phyloP scores from a whole-genome alignment of 2,329 filamentous ascomycete genomes.

The Emergomyces orientalis region DNA sequence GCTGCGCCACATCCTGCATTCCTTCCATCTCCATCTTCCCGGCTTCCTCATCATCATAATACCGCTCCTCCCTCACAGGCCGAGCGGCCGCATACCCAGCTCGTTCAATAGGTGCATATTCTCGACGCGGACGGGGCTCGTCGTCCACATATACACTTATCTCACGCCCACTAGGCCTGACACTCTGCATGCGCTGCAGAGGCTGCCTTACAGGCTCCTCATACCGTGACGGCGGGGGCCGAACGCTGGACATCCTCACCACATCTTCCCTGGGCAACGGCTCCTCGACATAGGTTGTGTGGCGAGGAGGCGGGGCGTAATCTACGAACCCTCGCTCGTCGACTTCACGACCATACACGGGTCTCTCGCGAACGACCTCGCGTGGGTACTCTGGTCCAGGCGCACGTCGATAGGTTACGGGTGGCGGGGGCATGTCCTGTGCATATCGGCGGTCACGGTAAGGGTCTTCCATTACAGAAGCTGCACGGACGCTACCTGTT shows the following conservation, averaged over 20 bases:
- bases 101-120: slow-evolving; percentile 40
- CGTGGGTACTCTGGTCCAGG: slow-evolving; percentile 26
- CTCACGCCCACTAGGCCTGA: slow-evolving; percentile 33
- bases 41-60: slow-evolving; percentile 30
- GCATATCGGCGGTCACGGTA: slow-evolving; percentile 34
- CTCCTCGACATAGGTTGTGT: slow-evolving; percentile 51
- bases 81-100: slow-evolving; percentile 35
- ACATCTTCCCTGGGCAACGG: slow-evolving; percentile 49
- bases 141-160: slow-evolving; percentile 37
- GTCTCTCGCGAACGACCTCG: slow-evolving; percentile 24
- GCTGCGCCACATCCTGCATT: slow-evolving; percentile 24
- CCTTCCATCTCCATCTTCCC: slow-evolving; percentile 26
- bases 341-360: slow-evolving; percentile 25
- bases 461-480: slow-evolving; percentile 36
- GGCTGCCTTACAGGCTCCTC: slow-evolving; percentile 33
- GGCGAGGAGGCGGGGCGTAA: slow-evolving; percentile 27
- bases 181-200: slow-evolving; percentile 35
- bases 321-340: slow-evolving; percentile 34
- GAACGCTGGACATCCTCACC: slow-evolving; percentile 49
- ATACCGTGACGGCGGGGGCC: slow-evolving; percentile 42
- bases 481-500: slow-evolving; percentile 30
- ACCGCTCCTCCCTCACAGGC: slow-evolving; percentile 27
- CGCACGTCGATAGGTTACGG: slow-evolving; percentile 33
- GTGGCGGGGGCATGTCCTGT: slow-evolving; percentile 39
- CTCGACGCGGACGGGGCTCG: slow-evolving; percentile 33